A percentile compares a stretch with the other conserved stretches of the same genome.
phyloP scores from a whole-genome alignment of 805 yeast genomes.

The Nadsonia fulvescens region DNA sequence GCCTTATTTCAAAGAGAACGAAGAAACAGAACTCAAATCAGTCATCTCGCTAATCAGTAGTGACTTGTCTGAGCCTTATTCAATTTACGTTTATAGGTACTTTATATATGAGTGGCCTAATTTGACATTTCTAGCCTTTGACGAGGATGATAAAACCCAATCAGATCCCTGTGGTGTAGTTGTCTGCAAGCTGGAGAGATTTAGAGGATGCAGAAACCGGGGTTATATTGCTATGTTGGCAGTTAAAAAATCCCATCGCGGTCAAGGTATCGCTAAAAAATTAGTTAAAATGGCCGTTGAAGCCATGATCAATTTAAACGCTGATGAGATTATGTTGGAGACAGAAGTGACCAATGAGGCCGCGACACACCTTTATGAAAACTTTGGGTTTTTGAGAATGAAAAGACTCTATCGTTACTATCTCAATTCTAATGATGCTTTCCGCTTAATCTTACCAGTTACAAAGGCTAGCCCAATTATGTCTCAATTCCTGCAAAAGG shows the following conservation, averaged over 20 bases:
- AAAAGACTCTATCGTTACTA: constrained; percentile 76
- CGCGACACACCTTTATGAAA: constrained; percentile 53
- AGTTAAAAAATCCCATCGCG: constrained; percentile 52
- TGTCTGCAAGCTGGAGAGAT: constrained; percentile 65
- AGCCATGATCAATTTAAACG: constrained; percentile 41
- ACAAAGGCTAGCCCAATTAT: constrained; percentile 33
- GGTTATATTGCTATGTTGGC: constrained; percentile 97
- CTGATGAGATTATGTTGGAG: constrained; percentile 86
- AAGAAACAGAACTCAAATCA: constrained; percentile 16
- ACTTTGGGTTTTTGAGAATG: constrained; percentile 55
- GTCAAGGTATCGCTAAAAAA: constrained; percentile 63
- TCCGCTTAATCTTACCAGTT: constrained; percentile 65
- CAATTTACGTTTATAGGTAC: constrained; percentile 80
- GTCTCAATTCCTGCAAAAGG: constrained; percentile 15
- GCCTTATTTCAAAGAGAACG: constrained; percentile 10
- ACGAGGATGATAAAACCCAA: constrained; percentile 16
- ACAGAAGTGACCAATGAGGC: constrained; percentile 70
- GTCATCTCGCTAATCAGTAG: constrained; percentile 35
- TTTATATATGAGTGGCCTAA: constrained; percentile 86
- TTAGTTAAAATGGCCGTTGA: constrained; percentile 46
- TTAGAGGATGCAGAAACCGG: constrained; percentile 51
- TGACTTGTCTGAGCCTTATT: constrained; percentile 85
- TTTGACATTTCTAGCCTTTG: constrained; percentile 37
- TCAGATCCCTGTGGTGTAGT: constrained; percentile 48
- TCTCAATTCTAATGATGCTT: constrained; percentile 86